These are phyloP conservation scores for Penicillium crystallinum DNA, from an alignment of 495 filamentous ascomycete species.

Conservation along the genomic window DNA sequence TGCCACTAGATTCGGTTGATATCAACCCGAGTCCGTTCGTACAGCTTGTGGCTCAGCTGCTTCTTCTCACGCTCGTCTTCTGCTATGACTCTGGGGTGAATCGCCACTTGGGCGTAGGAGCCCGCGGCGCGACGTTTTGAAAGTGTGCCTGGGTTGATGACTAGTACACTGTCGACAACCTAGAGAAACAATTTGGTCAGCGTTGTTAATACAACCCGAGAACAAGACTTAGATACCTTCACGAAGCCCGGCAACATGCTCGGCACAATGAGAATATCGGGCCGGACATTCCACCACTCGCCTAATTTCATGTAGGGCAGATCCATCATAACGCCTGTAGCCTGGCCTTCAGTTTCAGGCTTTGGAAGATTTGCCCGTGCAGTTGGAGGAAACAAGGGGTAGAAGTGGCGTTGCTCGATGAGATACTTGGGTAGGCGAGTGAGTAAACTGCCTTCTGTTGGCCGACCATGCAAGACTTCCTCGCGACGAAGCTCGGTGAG, in stretches of 20 bases:
- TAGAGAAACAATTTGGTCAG: conserved; percentile 23
- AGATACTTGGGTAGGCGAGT: conserved; percentile 65
- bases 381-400: conserved; percentile 78
- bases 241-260: conserved; percentile 80
- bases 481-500: conserved; percentile 74
- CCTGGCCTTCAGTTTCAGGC: conserved; percentile 50
- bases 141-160: conserved; percentile 83
- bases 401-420: conserved; percentile 84
- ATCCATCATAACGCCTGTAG: conserved; percentile 73
- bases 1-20: conserved; percentile 63
- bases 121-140: conserved; percentile 76
- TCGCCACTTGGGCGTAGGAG: conserved; percentile 70
- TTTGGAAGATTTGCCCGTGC: conserved; percentile 62
- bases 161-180: conserved; percentile 80
- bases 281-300: conserved; percentile 78
- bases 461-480: conserved; percentile 60
- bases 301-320: conserved; percentile 81
- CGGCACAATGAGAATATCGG: conserved; percentile 81
- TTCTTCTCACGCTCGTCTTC: conserved; percentile 55
- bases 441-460: conserved; percentile 53
- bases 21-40: conserved; percentile 78
- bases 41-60: conserved; percentile 65
- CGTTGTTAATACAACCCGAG: background rate
- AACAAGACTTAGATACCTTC: conserved; percentile 51
- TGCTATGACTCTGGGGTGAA: conserved; percentile 57